Evolutionary conservation across 2,329 filamentous ascomycete species (phyloP).

Genomic region (Alternaria longipes): DNA sequence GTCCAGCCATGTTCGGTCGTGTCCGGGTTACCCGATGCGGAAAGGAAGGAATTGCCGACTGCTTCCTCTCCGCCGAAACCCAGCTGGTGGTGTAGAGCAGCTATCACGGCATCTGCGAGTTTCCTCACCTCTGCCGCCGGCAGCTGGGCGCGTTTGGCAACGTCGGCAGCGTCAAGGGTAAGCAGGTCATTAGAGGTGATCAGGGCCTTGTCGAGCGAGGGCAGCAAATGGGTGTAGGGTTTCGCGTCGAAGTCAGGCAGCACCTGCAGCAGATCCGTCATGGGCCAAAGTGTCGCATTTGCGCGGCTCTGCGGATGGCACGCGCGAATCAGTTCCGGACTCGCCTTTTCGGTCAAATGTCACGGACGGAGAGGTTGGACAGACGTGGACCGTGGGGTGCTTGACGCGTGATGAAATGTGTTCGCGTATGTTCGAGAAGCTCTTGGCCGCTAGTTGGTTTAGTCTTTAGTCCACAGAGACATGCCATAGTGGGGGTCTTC

Average conservation of each 20-base stretch:
- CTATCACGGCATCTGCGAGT: slow-evolving; percentile 72
- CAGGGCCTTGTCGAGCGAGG: slow-evolving; percentile 78
- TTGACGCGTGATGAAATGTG: slow-evolving; percentile 13
- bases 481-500: slow-evolving; percentile 15
- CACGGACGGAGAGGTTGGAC: slow-evolving; percentile 4
- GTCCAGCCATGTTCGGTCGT: slow-evolving; percentile 54
- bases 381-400: neutral
- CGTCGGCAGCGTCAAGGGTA: slow-evolving; percentile 80
- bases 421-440: slow-evolving; percentile 1
- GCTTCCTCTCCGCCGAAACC: slow-evolving; percentile 50
- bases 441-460: neutral
- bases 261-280: slow-evolving; percentile 86
- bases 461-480: neutral
- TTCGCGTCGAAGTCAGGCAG: slow-evolving; percentile 80
- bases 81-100: slow-evolving; percentile 72
- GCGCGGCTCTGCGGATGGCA: slow-evolving; percentile 47
- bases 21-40: slow-evolving; percentile 17
- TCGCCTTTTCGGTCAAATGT: slow-evolving; percentile 8
- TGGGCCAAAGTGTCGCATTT: slow-evolving; percentile 54
- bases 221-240: slow-evolving; percentile 77
- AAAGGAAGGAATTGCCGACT: slow-evolving; percentile 25
- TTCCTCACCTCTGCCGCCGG: slow-evolving; percentile 82
- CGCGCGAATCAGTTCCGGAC: slow-evolving; percentile 20
- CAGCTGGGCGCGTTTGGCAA: slow-evolving; percentile 85
- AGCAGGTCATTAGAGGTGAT: slow-evolving; percentile 86